A percentile compares a stretch with the other conserved stretches of the same genome.
phyloP scores from a whole-genome alignment of 2,329 filamentous ascomycete genomes.

The Pleoardoris graminearum region DNA sequence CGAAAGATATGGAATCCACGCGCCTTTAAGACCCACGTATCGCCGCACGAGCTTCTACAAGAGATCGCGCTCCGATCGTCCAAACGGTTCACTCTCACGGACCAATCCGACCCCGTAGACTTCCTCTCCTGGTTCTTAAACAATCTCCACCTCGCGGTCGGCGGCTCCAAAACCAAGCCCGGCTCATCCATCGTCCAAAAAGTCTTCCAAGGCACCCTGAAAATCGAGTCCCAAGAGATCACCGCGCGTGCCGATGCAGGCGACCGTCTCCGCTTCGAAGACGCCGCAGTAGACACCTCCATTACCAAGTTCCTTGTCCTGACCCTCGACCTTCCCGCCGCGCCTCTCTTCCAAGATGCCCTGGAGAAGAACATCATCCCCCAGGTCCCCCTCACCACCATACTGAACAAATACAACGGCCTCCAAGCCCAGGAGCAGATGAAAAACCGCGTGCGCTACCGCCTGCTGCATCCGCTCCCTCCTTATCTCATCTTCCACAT shows the following conservation, averaged over 20 bases:
- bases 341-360: slow-evolving; percentile 94
- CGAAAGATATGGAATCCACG: slow-evolving; percentile 98
- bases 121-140: slow-evolving; percentile 98
- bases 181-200: slow-evolving; percentile 85
- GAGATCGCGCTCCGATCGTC: slow-evolving; percentile 88
- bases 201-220: slow-evolving; percentile 89
- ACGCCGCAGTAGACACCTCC: slow-evolving; percentile 80
- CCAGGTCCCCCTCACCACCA: slow-evolving; percentile 73
- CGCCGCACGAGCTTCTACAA: slow-evolving; percentile 93
- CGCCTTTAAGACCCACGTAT: slow-evolving; percentile 95
- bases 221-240: slow-evolving; percentile 91
- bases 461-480: slow-evolving; percentile 85
- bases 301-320: slow-evolving; percentile 84
- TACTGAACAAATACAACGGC: slow-evolving; percentile 93
- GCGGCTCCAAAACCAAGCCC: slow-evolving; percentile 85
- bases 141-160: slow-evolving; percentile 87
- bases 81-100: slow-evolving; percentile 88
- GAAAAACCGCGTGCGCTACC: slow-evolving; percentile 84
- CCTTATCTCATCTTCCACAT: slow-evolving; percentile 92
- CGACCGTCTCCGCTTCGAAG: slow-evolving; percentile 89
- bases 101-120: slow-evolving; percentile 93
- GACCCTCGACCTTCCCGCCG: slow-evolving; percentile 87
- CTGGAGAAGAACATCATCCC: slow-evolving; percentile 95
- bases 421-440: slow-evolving; percentile 83
- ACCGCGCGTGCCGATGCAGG: slow-evolving; percentile 86